phyloP scores from a whole-genome alignment of 441 rosid species.

The Gossypium gossypioides region DNA sequence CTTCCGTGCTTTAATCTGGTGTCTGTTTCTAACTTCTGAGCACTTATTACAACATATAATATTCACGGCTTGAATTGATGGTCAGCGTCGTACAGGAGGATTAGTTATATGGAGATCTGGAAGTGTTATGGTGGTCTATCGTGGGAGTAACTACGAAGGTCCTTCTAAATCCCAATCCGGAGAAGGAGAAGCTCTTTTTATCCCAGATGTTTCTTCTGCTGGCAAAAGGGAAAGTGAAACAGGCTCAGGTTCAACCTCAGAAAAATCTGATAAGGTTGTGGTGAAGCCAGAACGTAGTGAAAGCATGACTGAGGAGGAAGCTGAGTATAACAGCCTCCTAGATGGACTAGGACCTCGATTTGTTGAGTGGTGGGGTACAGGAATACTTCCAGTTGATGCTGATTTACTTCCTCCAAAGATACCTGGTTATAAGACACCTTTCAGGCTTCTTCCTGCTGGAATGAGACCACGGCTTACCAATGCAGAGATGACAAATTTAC shows the following conservation, averaged over 20 bases:
- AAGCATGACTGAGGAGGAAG: constrained; percentile 69
- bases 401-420: constrained; percentile 75
- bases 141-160: constrained; percentile 67
- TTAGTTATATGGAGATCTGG: constrained; percentile 88
- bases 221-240: constrained; percentile 22
- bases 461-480: constrained; percentile 83
- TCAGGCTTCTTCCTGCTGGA: constrained; percentile 90
- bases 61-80: constrained; percentile 35
- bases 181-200: constrained; percentile 46
- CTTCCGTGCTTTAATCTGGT: neutral
- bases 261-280: constrained; percentile 31
- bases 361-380: constrained; percentile 97
- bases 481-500: constrained; percentile 87
- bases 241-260: constrained; percentile 21
- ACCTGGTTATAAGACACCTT: constrained; percentile 82
- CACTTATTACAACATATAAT: neutral
- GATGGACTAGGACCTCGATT: constrained; percentile 91
- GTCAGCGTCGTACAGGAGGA: constrained; percentile 90
- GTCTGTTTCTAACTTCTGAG: neutral
- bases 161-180: constrained; percentile 40
- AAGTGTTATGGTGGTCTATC: constrained; percentile 90
- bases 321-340: constrained; percentile 54
- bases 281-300: constrained; percentile 25
- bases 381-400: constrained; percentile 89
- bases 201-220: constrained; percentile 64